Conservation (phyloP, 2,329 filamentous ascomycete genomes). For the Nemania diffusa region DNA sequence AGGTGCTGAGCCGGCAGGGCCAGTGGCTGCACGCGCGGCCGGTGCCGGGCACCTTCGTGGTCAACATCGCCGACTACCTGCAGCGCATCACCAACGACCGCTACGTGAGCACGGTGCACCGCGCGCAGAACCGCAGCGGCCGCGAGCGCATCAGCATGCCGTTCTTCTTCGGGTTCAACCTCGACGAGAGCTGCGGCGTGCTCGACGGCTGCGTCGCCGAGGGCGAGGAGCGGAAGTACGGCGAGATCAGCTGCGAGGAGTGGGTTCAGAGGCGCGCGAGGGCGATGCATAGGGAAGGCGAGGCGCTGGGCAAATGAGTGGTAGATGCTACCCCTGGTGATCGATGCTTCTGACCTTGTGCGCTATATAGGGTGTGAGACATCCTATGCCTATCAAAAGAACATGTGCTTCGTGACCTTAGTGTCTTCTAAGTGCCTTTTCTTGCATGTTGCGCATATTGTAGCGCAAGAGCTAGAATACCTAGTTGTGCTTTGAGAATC, state of each 20-base stretch:
- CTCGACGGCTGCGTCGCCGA: conserved; percentile 52
- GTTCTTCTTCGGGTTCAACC: conserved; percentile 54
- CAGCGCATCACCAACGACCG: conserved; percentile 56
- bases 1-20: conserved; percentile 58
- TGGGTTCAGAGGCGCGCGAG: conserved; percentile 52
- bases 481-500: too few species aligned
- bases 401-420: too few species aligned
- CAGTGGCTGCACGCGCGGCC: conserved; percentile 58
- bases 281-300: conserved; percentile 48
- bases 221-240: conserved; percentile 52
- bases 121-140: conserved; percentile 52
- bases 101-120: conserved; percentile 56
- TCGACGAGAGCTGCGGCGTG: conserved; percentile 55
- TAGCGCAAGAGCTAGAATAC: too few species aligned
- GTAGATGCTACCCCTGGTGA: not conserved
- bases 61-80: conserved; percentile 59
- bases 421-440: not conserved
- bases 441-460: too few species aligned
- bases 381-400: not conserved
- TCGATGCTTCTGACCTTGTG: not conserved
- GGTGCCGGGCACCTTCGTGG: conserved; percentile 55
- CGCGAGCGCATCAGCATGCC: conserved; percentile 53
- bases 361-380: not conserved
- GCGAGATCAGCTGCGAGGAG: conserved; percentile 53
- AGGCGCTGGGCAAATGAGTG: conserved; percentile 4